These are phyloP conservation scores for Fusarium buxicola DNA, from an alignment of 2,329 filamentous ascomycete species.

Conservation along the genomic window DNA sequence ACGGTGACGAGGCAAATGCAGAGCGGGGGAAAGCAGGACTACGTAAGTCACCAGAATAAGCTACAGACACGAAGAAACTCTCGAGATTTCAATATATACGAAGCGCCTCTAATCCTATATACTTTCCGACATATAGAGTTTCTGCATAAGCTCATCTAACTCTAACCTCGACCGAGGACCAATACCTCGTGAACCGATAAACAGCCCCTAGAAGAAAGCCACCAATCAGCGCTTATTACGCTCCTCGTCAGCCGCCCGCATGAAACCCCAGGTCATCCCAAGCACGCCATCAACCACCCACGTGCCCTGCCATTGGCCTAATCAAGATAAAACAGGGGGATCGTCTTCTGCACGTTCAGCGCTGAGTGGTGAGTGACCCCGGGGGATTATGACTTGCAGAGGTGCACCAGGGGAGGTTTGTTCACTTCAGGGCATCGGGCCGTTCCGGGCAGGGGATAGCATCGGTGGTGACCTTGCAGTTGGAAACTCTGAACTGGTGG, in stretches of 20 bases:
- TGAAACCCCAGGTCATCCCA: conserved; percentile 33
- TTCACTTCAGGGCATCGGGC: conserved; percentile 29
- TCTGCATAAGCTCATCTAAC: conserved; percentile 35
- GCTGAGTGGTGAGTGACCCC: conserved; percentile 26
- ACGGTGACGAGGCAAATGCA: not conserved
- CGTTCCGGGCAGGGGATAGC: conserved; percentile 19
- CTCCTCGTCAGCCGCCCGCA: conserved; percentile 23
- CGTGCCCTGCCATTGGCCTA: conserved; percentile 33
- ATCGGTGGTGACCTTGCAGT: not conserved
- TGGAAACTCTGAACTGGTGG: not conserved
- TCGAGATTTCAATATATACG: conserved; percentile 4
- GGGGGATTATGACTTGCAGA: conserved; percentile 8
- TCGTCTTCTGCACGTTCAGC: conserved; percentile 29
- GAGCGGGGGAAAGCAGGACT: not conserved
- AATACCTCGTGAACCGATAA: conserved; percentile 32
- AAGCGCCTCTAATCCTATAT: conserved; percentile 7
- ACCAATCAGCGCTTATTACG: conserved; percentile 32
- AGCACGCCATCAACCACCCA: conserved; percentile 33
- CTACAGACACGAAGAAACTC: not conserved
- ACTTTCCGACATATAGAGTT: conserved; percentile 23
- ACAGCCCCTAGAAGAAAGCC: not conserved
- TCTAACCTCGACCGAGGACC: conserved; percentile 34
- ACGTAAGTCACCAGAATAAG: not conserved
- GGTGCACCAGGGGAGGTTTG: conserved; percentile 12
- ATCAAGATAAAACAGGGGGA: conserved; percentile 20